These are phyloP conservation scores for Lignosus rhinocerotis DNA, from an alignment of 1,284 basidiomycete genomes.

Conservation along the genomic window DNA sequence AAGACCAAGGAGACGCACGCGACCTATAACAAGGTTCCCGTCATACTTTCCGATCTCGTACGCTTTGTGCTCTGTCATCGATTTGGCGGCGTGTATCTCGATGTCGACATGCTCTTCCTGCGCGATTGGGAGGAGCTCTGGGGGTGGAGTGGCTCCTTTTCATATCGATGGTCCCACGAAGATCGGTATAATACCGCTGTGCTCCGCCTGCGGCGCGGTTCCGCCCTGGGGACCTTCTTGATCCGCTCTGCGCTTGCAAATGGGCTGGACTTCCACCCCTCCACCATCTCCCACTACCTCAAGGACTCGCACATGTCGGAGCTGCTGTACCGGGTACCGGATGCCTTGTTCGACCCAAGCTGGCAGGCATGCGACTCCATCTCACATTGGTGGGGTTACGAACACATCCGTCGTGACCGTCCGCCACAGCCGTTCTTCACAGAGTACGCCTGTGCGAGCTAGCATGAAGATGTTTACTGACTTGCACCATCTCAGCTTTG, in stretches of 20 bases:
- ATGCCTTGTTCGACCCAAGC: conserved; percentile 69
- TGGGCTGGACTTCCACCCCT: conserved; percentile 71
- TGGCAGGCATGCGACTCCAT: conserved; percentile 54
- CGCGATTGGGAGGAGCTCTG: conserved; percentile 76
- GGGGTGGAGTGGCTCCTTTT: conserved; percentile 70
- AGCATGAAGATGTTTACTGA: not conserved
- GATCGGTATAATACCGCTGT: conserved; percentile 73
- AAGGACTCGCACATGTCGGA: conserved; percentile 61
- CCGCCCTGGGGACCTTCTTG: conserved; percentile 63
- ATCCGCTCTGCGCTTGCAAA: conserved; percentile 70
- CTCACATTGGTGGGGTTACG: conserved; percentile 25
- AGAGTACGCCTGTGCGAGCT: conserved; percentile 41
- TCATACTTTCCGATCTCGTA: conserved; percentile 70
- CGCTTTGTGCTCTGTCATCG: conserved; percentile 70
- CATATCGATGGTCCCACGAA: conserved; percentile 67
- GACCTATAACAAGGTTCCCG: conserved; percentile 64
- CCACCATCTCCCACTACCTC: conserved; percentile 62
- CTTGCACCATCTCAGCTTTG: conserved; percentile 42
- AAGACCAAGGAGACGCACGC: conserved; percentile 24
- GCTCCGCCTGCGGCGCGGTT: conserved; percentile 61
- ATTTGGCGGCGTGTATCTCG: conserved; percentile 70
- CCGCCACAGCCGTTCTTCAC: conserved; percentile 69
- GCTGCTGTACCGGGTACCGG: conserved; percentile 63
- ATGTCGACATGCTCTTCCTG: conserved; percentile 71
- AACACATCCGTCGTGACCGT: conserved; percentile 63